Evolutionary conservation across 2,329 filamentous ascomycete genomes (phyloP).

Genomic region (Trichothecium sympodiale): DNA sequence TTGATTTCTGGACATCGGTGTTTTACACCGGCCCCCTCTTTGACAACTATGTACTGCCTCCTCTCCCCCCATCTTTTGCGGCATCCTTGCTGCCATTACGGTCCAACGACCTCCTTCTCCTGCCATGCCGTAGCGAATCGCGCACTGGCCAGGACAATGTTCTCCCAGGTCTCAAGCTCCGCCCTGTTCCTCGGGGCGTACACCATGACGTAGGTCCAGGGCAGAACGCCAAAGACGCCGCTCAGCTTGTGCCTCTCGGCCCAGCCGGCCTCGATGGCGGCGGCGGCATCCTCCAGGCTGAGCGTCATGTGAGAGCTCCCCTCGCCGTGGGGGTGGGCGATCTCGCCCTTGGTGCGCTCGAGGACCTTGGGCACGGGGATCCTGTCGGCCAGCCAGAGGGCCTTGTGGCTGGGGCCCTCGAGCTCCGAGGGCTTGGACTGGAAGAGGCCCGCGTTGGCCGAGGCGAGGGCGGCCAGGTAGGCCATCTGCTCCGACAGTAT

Average conservation of each 20-base stretch:
- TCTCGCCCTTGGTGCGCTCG: constrained; percentile 12
- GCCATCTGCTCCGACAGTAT: constrained; percentile 9
- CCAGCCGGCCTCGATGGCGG: not conserved
- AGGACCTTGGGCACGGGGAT: not conserved
- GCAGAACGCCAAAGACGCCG: not conserved
- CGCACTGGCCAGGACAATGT: constrained; percentile 1
- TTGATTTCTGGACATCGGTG: too few relatives aligned
- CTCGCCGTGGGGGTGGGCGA: constrained; percentile 24
- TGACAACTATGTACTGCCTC: too few relatives aligned
- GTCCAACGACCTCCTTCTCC: too few relatives aligned
- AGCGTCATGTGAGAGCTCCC: constrained; percentile 24
- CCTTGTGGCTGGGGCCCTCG: not conserved
- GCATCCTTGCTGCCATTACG: too few relatives aligned
- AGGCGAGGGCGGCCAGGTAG: constrained; percentile 11
- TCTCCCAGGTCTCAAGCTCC: constrained; percentile 1
- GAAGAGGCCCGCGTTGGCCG: not conserved
- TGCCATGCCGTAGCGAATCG: constrained; percentile 9
- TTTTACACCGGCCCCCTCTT: too few relatives aligned
- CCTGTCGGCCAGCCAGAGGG: not conserved
- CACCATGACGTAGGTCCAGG: constrained; percentile 1
- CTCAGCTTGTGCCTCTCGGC: not conserved
- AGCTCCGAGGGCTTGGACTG: not conserved
- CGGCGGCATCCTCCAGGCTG: constrained; percentile 21
- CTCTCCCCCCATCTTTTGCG: too few relatives aligned
- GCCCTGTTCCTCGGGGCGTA: not conserved